Evolutionary conservation across 2,329 filamentous ascomycete genomes (phyloP), one percentile per base, ranked within the genome.

Genomic region (Claviceps sp.): DNA sequence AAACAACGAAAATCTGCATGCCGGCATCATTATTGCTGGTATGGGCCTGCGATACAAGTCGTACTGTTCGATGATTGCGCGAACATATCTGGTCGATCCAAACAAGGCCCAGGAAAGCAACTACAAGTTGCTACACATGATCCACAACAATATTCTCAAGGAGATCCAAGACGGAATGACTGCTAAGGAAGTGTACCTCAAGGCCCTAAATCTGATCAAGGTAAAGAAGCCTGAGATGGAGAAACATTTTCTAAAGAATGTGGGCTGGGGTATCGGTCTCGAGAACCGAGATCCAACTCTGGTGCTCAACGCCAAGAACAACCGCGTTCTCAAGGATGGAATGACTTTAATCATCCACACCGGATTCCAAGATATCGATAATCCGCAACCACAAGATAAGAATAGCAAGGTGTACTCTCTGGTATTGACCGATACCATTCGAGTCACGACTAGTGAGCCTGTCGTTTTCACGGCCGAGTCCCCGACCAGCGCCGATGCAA

Each of bases 331-430:
- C 53, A 95, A 91, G 68, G 94, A 97, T 63, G 94, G 94, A 58
- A 98, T 98, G 93, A 98, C 93, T 0, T 76, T 98, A 13, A 87
- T 85, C 61, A 81, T 98, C 60, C 89, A 87, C 36, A 93, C 91
- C 4, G 90, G 91, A 11, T 87, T 98, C 62, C 85, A 82, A 54
- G 90, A 97, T 63, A 79, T 98, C 47, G 84, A 89, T 62, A 95
- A 97, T 63, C 81, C 85, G 11, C 83, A 85, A 54, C 82, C 89
- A 0, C 89, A 94, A 65, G 89, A 95, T 67, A 94, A 94, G 72
- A 87, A 85, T 68, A 90, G 86, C 70, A 88, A 88, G 62, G 79
- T 79, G 2, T 98, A 98, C 66, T 93, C 90, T 0, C 78, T 98
- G 58, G 78, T 95, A 48, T 79, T 98, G 47, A 90, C 87, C 1